These are phyloP conservation scores for Alternaria ventricosa DNA, from an alignment of 2,329 filamentous ascomycete genomes.

Conservation along the genomic window DNA sequence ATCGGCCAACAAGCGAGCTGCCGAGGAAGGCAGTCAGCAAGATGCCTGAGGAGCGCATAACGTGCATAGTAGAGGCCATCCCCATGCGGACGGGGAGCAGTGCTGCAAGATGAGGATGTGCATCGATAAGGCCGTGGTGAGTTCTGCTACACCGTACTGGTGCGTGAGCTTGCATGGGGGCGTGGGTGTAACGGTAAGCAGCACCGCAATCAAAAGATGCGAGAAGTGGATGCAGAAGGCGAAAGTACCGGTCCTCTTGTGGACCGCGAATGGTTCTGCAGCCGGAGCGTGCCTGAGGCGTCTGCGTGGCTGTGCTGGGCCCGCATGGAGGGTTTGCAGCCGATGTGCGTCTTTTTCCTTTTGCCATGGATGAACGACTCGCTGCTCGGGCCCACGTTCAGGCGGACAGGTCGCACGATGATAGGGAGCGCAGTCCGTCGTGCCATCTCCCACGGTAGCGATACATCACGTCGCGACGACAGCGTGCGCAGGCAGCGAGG, in stretches of 20 bases:
- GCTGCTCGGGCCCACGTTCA: background rate
- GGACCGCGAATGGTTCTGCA: conserved; percentile 8
- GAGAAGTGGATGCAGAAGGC: conserved; percentile 8
- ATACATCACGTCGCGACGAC: background rate
- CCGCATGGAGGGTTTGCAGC: background rate
- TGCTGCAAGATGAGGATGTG: conserved; percentile 13
- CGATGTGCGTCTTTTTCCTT: background rate
- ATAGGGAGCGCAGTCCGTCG: background rate
- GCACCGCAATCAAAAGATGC: conserved; percentile 13
- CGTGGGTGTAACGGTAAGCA: background rate
- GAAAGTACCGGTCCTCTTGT: background rate
- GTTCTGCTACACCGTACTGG: background rate
- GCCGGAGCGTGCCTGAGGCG: conserved; percentile 19
- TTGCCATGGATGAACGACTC: background rate
- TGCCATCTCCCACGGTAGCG: background rate
- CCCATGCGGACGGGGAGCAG: background rate
- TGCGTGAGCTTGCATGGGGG: background rate
- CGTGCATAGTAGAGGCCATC: background rate
- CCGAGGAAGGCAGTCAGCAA: background rate
- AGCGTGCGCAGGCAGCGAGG: background rate
- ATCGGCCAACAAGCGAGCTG: conserved; percentile 5
- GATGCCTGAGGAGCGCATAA: background rate
- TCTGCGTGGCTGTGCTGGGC: conserved; percentile 14
- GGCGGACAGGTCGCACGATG: background rate
- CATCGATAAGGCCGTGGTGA: background rate